Base-by-base conservation (phyloP, 2,329 filamentous ascomycete species). In the Paecilomyces formosus region DNA sequence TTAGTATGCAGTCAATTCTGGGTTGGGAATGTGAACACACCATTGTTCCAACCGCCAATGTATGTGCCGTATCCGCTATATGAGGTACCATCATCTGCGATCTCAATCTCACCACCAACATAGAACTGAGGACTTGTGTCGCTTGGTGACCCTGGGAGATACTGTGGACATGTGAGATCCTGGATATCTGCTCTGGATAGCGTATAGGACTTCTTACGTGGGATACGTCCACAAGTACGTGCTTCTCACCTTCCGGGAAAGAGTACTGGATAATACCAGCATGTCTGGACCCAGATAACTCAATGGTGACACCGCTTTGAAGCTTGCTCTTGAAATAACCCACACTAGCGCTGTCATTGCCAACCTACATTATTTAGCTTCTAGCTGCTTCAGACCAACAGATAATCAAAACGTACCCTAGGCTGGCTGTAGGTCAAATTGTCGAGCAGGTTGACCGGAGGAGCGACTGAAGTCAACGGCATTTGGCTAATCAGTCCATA, bases 211-310 rank as follows among this genome's bases (percentile, higher is more conserved):
- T 24, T 49, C 66, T 24, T 65, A 71, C 68, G 62, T 71, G 69
- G 45, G 80, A 79, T 1, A 89, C 72, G 63, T 89, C 86, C 52
- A 87, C 81, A 3, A 88, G 69, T 24, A 89, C 81, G 54, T 88
- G 76, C 83, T 86, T 68, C 68, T 80, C 64, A 66, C 72, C 30
- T 65, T 68, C 45, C 0, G 84, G 82, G 60, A 89, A 89, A 0
- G 78, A 83, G 65, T 88, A 87, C 26, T 81, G 78, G 66, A 88
- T 87, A 3, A 89, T 72, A 0, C 85, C 83, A 0, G 84, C 78
- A 64, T 84, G 85, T n/a, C 85, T 80, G 0, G 85, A 80, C 0
- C 82, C 79, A 0, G 87, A 88, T 78, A 88, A 85, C 63, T 88
- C 85, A 2, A 81, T 81, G n/a, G 78, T 74, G 55, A 88, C 78